Base-by-base conservation (phyloP, 352 stramenopile genomes). In the Phytophthora boehmeriae region DNA sequence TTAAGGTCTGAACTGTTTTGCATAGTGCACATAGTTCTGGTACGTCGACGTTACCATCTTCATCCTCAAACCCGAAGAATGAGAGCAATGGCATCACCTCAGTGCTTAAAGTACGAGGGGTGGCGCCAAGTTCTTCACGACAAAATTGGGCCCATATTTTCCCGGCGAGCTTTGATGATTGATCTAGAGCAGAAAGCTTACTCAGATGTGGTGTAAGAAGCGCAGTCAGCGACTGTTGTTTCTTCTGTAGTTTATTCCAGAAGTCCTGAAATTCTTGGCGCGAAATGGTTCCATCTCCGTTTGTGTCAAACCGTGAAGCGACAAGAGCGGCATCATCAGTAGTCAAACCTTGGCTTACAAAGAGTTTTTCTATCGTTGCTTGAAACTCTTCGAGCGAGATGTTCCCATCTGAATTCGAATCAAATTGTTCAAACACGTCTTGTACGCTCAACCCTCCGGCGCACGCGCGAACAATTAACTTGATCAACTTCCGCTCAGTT, bases 351-450 rank as follows among this genome's bases (percentile, higher is more conserved):
- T 82, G 70, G 1, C 53, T 44, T 2, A 72, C 43, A 27, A 88
- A 86, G 5, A 95, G 58, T 20, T 74, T 50, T n/a, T 83, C 55
- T n/a, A 95, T 63, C 4, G 67, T 63, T 9, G 45, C 49, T 28
- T 86, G 68, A 47, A 93, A 89, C 50, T 95, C 86, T 5, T 47
- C 25, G 0, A 81, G 27, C 0, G 73, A 88, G 19, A 95, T 80
- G 16, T 57, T 69, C 3, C 86, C 80, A 27, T 92, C 85, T 0
- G 59, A 70, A 38, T 93, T 76, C 1, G 59, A 51, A 55, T 95
- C 86, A 44, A 95, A 93, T 3, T 95, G 69, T n/a, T 79, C 51
- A 38, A 97, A 96, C 5, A 93, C 68, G 14, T 93, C 71, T 9
- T 77, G 66, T 5, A 90, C 56, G 0, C 47, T 68, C 49, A 93